Evolutionary conservation across 768 basidiomycete species (phyloP).

Genomic region (Holtermanniella nyarrowii): DNA sequence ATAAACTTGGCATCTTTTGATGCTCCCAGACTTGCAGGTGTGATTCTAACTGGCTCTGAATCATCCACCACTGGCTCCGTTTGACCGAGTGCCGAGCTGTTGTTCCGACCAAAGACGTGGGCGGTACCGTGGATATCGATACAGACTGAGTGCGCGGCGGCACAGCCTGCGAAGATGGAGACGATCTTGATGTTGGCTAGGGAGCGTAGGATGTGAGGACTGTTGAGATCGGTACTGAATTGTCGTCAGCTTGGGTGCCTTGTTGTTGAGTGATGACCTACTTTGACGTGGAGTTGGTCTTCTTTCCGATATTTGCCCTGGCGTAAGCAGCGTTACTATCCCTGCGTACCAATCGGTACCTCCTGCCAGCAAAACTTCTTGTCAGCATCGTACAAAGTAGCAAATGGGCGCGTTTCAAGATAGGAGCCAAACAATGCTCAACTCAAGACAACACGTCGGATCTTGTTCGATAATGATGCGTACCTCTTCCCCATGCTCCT

Average conservation of each 20-base stretch:
- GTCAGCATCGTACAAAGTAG: too few relatives aligned
- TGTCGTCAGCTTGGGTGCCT: neutral
- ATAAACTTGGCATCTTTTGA: conserved; percentile 51
- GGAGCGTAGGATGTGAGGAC: conserved; percentile 82
- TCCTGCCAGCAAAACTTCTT: conserved; percentile 11
- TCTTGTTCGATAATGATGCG: neutral
- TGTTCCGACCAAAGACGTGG: conserved; percentile 83
- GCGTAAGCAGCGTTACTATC: neutral
- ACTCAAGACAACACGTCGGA: neutral
- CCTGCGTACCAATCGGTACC: conserved; percentile 10
- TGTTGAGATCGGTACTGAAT: conserved; percentile 70
- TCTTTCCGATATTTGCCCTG: conserved; percentile 8
- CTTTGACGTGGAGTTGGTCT: neutral
- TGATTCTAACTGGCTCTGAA: conserved; percentile 57
- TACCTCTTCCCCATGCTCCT: neutral
- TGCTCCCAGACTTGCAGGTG: conserved; percentile 54
- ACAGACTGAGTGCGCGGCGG: conserved; percentile 34
- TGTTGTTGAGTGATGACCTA: neutral
- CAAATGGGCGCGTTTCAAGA: too few relatives aligned
- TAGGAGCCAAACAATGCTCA: neutral
- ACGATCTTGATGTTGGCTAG: conserved; percentile 64
- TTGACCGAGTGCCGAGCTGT: conserved; percentile 57
- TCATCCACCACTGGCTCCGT: conserved; percentile 54
- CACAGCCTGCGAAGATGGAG: conserved; percentile 54
- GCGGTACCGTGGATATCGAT: conserved; percentile 54